A percentile compares a stretch with the other conserved stretches of the same genome.
phyloP scores from a whole-genome alignment of 805 yeast species.

The Teunomyces kruisii region DNA sequence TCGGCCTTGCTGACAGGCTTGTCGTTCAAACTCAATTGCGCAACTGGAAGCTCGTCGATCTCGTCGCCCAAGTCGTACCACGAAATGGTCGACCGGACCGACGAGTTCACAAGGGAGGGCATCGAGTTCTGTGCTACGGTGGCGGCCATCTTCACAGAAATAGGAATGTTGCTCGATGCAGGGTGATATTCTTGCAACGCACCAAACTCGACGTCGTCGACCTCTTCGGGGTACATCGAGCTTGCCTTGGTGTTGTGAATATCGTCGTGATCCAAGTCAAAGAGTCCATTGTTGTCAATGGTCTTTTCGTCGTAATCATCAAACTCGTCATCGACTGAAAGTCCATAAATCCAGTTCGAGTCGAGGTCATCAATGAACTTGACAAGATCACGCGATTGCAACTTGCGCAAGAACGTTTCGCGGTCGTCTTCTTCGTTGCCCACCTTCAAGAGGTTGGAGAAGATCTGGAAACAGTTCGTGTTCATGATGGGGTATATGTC shows the following conservation, averaged over 20 bases:
- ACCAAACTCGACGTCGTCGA: slow-evolving; percentile 3
- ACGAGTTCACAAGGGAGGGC: slow-evolving; percentile 34
- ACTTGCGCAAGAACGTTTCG: slow-evolving; percentile 7
- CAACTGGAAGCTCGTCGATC: slow-evolving; percentile 16
- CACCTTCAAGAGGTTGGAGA: slow-evolving; percentile 39
- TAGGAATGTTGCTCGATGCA: slow-evolving; percentile 6
- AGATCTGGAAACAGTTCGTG: slow-evolving; percentile 39
- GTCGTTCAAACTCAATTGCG: background rate
- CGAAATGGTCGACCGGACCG: slow-evolving; percentile 28
- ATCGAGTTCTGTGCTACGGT: background rate
- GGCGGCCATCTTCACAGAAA: background rate
- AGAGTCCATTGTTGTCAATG: slow-evolving; percentile 27
- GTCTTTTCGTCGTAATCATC: slow-evolving; percentile 9
- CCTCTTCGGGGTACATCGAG: slow-evolving; percentile 8
- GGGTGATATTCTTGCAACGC: slow-evolving; percentile 8
- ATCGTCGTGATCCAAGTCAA: slow-evolving; percentile 36
- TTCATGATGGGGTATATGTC: slow-evolving; percentile 52
- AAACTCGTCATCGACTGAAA: slow-evolving; percentile 48
- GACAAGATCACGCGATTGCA: slow-evolving; percentile 31
- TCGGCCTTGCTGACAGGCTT: background rate
- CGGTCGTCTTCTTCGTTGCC: slow-evolving; percentile 35
- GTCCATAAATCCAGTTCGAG: slow-evolving; percentile 37
- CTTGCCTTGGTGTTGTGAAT: slow-evolving; percentile 11
- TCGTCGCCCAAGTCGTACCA: slow-evolving; percentile 37
- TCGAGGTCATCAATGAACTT: slow-evolving; percentile 32